These are phyloP conservation scores for Fraxinus ornus DNA, from an alignment of 305 asterid genomes.

Conservation along the genomic window DNA sequence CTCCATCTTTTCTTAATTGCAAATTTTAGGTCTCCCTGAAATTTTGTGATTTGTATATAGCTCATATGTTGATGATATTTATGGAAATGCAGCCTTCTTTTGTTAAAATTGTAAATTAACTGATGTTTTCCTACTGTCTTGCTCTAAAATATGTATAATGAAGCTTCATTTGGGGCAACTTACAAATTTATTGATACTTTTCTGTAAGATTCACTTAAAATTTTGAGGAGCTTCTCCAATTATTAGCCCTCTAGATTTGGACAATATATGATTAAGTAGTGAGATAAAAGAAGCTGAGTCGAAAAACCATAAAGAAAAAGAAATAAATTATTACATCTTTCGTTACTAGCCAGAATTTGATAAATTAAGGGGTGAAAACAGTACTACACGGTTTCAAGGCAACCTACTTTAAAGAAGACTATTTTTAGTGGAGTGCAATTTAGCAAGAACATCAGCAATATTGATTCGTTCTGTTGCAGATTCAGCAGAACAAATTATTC, in stretches of 20 bases:
- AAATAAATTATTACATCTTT: not conserved
- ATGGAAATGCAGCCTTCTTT: not conserved
- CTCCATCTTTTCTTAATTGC: not conserved
- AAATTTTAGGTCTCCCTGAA: not conserved
- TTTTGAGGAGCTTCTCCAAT: not conserved
- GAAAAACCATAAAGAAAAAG: not conserved
- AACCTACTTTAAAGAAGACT: not conserved
- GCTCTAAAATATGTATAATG: not conserved
- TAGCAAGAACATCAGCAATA: slow-evolving; percentile 16
- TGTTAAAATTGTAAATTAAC: not conserved
- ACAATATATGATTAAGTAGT: not conserved
- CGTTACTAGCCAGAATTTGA: not conserved
- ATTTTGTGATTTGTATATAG: not conserved
- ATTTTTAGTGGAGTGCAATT: slow-evolving; percentile 18
- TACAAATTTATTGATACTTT: not conserved
- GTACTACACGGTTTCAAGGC: not conserved
- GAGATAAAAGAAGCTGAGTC: not conserved
- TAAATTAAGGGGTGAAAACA: not conserved
- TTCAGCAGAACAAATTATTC: slow-evolving; percentile 23
- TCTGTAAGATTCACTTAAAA: not conserved
- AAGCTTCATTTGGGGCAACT: not conserved
- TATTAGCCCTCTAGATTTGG: not conserved
- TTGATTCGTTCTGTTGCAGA: slow-evolving; percentile 23
- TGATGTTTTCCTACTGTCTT: not conserved
- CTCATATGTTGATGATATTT: not conserved